phyloP scores from a whole-genome alignment of 441 rosid genomes.

The Viola pubescens region DNA sequence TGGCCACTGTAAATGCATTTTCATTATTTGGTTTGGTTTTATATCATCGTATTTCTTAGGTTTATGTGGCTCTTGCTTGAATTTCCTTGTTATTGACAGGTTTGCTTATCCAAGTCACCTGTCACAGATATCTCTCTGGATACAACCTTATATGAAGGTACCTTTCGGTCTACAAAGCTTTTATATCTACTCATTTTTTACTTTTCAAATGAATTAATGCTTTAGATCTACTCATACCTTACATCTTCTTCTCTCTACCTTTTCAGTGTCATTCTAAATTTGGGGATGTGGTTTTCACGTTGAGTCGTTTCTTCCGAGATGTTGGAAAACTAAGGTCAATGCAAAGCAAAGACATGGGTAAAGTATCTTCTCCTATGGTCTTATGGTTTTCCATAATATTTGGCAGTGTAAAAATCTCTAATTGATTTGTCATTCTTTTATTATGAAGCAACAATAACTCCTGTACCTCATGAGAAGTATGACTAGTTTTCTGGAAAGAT shows the following conservation, averaged over 20 bases:
- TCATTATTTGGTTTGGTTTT: too few species aligned
- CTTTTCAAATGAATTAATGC: constrained; percentile 7
- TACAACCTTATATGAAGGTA: constrained; percentile 86
- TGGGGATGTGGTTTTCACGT: constrained; percentile 73
- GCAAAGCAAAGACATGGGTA: constrained; percentile 39
- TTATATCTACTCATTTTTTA: constrained; percentile 7
- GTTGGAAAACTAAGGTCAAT: constrained; percentile 35
- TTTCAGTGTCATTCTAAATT: constrained; percentile 76
- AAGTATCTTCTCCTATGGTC: constrained; percentile 22
- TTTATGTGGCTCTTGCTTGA: constrained; percentile 15
- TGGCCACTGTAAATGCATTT: too few species aligned
- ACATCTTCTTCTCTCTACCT: constrained; percentile 19
- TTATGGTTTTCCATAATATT: neutral
- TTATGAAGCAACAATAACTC: too few species aligned
- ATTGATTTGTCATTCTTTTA: neutral
- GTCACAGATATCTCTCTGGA: constrained; percentile 86
- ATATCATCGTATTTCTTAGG: neutral
- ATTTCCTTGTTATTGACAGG: constrained; percentile 40
- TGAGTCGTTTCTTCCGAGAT: constrained; percentile 85
- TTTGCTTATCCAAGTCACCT: constrained; percentile 65
- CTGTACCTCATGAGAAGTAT: too few species aligned
- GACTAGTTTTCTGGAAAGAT: too few species aligned
- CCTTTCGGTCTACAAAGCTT: constrained; percentile 12
- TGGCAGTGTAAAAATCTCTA: neutral
- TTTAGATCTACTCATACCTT: constrained; percentile 11